phyloP scores from a whole-genome alignment of 768 basidiomycete genomes.

The Pleurotus salmoneostramineus region DNA sequence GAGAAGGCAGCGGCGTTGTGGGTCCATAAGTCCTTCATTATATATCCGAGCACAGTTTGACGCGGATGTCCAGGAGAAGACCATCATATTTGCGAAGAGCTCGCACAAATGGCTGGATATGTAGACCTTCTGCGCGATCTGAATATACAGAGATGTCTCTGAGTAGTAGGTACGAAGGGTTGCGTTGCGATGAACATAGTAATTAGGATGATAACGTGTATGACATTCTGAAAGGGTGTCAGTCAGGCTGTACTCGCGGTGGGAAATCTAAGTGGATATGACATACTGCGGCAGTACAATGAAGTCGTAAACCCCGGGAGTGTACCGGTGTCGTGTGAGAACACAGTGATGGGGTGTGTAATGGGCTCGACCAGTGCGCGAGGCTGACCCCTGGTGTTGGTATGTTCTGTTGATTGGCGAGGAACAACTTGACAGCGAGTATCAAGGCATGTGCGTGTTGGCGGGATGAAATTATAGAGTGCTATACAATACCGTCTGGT shows the following conservation, averaged over 20 bases:
- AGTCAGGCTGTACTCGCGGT: background rate
- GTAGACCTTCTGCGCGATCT: background rate
- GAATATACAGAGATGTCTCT: background rate
- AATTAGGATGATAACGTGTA: constrained; percentile 23
- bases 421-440: background rate
- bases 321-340: constrained; percentile 17
- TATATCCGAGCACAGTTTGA: constrained; percentile 26
- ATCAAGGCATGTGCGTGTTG: background rate
- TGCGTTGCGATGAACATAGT: constrained; percentile 18
- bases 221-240: constrained; percentile 15
- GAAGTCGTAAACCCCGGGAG: constrained; percentile 19
- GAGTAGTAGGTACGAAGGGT: constrained; percentile 18
- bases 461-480: background rate
- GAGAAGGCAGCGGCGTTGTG: background rate
- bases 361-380: constrained; percentile 6
- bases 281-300: constrained; percentile 21
- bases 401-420: background rate
- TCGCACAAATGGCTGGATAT: background rate
- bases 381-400: background rate
- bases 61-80: constrained; percentile 17
- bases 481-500: no score
- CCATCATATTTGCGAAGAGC: constrained; percentile 1
- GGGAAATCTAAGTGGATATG: background rate
- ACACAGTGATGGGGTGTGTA: constrained; percentile 13
- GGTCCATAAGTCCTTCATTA: constrained; percentile 13